Evolutionary conservation across 2,329 filamentous ascomycete species (phyloP).

Genomic region (Boeremia exigua): DNA sequence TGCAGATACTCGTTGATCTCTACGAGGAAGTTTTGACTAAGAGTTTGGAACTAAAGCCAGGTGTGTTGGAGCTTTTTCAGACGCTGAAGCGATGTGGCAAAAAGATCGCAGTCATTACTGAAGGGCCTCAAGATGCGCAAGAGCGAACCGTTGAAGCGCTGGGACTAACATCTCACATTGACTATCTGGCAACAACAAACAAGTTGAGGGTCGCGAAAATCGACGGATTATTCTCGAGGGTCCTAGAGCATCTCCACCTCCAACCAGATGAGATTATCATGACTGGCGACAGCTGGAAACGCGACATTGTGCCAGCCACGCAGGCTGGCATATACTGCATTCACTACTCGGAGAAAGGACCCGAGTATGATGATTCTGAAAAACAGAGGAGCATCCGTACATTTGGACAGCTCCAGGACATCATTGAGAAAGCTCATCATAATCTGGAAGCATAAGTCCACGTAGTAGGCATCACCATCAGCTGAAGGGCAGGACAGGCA

Average conservation of each 20-base stretch:
- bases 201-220: slow-evolving; percentile 29
- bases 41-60: slow-evolving; percentile 30
- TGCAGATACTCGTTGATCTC: not conserved
- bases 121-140: slow-evolving; percentile 57
- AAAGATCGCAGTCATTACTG: slow-evolving; percentile 54
- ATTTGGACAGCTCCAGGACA: not conserved
- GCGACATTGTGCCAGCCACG: slow-evolving; percentile 20
- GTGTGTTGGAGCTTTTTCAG: slow-evolving; percentile 46
- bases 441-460: no score
- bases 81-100: slow-evolving; percentile 45
- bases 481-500: no score
- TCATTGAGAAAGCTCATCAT: not conserved
- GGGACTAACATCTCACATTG: slow-evolving; percentile 33
- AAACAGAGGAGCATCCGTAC: not conserved
- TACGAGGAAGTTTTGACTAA: not conserved
- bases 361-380: no score
- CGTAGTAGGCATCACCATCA: no score
- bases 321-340: slow-evolving; percentile 9
- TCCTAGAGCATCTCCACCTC: not conserved
- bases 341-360: not conserved
- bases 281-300: slow-evolving; percentile 22
- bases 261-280: slow-evolving; percentile 14
- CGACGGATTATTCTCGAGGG: not conserved
- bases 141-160: slow-evolving; percentile 51
- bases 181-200: slow-evolving; percentile 46